Percentiles rank a stretch among this genome's conserved stretches.
These are phyloP conservation scores for Wickerhamiella vanderwaltii DNA, from an alignment of 805 yeast genomes.

Conservation along the genomic window DNA sequence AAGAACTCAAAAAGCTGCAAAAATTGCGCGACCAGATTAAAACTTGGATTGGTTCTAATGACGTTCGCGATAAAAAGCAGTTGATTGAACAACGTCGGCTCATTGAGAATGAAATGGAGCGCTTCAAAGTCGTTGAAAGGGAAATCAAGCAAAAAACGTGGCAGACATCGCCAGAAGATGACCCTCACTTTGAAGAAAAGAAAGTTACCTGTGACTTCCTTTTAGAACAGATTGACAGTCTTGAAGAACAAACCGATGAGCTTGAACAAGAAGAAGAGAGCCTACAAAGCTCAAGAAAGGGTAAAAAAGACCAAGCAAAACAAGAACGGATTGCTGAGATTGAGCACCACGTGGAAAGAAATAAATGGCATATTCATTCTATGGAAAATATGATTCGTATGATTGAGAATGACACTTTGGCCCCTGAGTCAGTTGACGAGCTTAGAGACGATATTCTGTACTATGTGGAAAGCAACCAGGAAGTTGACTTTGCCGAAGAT, in stretches of 20 bases:
- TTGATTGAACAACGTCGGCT: constrained; percentile 62
- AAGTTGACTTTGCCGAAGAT: constrained; percentile 85
- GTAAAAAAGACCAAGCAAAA: constrained; percentile 45
- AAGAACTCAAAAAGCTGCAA: constrained; percentile 89
- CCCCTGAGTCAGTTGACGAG: constrained; percentile 60
- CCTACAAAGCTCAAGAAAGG: constrained; percentile 41
- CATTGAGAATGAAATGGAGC: constrained; percentile 70
- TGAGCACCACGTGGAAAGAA: constrained; percentile 54
- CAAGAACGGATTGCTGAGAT: constrained; percentile 51
- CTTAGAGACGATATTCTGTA: constrained; percentile 84
- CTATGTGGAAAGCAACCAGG: constrained; percentile 87
- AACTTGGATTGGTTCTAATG: constrained; percentile 85
- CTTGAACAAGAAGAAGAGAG: constrained; percentile 60
- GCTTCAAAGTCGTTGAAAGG: constrained; percentile 88
- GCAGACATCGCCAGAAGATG: constrained; percentile 59
- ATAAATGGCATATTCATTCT: constrained; percentile 63
- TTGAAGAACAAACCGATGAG: constrained; percentile 68
- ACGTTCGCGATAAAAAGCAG: constrained; percentile 78
- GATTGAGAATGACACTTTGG: constrained; percentile 68
- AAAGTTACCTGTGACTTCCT: constrained; percentile 60
- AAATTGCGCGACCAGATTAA: constrained; percentile 90
- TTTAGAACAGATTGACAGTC: constrained; percentile 59
- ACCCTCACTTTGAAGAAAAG: constrained; percentile 72
- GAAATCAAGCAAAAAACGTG: constrained; percentile 88
- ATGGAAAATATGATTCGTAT: constrained; percentile 67